Evolutionary conservation across 1,284 basidiomycete species (phyloP).

Genomic region (Naganishia cerealis): DNA sequence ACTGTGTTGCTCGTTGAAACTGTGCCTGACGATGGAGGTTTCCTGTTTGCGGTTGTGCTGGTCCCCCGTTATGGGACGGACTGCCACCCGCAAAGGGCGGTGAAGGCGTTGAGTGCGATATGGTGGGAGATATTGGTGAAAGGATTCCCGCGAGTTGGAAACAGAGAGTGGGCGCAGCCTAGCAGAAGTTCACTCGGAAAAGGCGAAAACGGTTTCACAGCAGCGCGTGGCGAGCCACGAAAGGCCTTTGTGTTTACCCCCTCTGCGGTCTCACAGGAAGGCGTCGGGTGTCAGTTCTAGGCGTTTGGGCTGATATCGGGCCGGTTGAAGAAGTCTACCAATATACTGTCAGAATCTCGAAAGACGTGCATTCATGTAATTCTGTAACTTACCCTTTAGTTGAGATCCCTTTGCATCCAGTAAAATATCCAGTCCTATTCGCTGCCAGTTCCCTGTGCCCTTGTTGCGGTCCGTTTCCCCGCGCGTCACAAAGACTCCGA

Average conservation of each 20-base stretch:
- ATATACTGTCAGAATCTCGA: background rate
- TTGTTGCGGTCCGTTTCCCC: slow-evolving; percentile 20
- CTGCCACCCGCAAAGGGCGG: slow-evolving; percentile 28
- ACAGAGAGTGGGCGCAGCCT: background rate
- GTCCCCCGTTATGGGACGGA: slow-evolving; percentile 19
- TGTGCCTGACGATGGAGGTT: slow-evolving; percentile 27
- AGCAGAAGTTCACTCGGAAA: background rate
- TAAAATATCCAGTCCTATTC: background rate
- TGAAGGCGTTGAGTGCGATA: slow-evolving; percentile 29
- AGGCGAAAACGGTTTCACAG: slow-evolving; percentile 4
- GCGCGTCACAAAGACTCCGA: background rate
- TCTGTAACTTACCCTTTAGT: background rate
- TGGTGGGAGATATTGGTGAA: slow-evolving; percentile 21
- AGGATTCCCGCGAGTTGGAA: background rate
- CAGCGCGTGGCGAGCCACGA: background rate
- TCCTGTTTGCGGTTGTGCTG: slow-evolving; percentile 2
- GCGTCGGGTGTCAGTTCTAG: background rate
- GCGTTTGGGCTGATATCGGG: slow-evolving; percentile 15
- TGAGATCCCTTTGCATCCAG: background rate
- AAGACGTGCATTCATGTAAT: background rate
- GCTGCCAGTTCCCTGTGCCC: background rate
- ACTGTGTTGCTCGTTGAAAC: slow-evolving; percentile 17
- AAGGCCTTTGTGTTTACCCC: background rate
- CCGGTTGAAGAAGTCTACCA: background rate
- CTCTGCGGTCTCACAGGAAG: slow-evolving; percentile 14